These are phyloP conservation scores for Didymella pinodella DNA, from an alignment of 2,329 filamentous ascomycete genomes.

Conservation along the genomic window DNA sequence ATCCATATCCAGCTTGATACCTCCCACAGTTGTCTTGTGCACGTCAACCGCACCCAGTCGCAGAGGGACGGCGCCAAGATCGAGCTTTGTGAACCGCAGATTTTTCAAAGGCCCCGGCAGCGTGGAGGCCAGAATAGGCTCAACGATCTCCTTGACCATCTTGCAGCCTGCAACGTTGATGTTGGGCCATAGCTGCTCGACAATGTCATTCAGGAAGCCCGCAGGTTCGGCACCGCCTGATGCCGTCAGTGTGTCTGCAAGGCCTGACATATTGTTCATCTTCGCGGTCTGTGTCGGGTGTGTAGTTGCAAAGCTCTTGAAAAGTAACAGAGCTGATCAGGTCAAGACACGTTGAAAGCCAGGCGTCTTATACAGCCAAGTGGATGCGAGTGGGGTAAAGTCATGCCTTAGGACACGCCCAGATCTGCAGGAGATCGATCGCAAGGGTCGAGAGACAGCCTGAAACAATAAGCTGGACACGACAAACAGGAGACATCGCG, in stretches of 20 bases:
- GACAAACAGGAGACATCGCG: conserved; percentile 17
- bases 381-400: conserved; percentile 19
- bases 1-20: conserved; percentile 61
- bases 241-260: conserved; percentile 53
- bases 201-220: conserved; percentile 59
- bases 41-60: conserved; percentile 55
- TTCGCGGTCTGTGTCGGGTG: not conserved
- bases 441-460: conserved; percentile 11
- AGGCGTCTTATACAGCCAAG: conserved; percentile 13
- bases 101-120: conserved; percentile 56
- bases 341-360: conserved; percentile 2
- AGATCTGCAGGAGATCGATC: conserved; percentile 16
- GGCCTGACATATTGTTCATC: conserved; percentile 34
- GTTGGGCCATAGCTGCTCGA: conserved; percentile 60
- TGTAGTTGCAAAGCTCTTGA: not conserved
- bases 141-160: conserved; percentile 58
- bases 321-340: not conserved
- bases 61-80: conserved; percentile 56
- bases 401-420: conserved; percentile 1
- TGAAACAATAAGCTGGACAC: conserved; percentile 10
- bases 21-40: conserved; percentile 54
- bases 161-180: conserved; percentile 55
- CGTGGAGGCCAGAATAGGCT: conserved; percentile 58
- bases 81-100: conserved; percentile 57
- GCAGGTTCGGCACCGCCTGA: conserved; percentile 54